Evolutionary conservation across 2,329 filamentous ascomycete genomes (phyloP), one percentile per base, ranked within the genome.

Genomic region (Hymenoscyphus fructigenus): DNA sequence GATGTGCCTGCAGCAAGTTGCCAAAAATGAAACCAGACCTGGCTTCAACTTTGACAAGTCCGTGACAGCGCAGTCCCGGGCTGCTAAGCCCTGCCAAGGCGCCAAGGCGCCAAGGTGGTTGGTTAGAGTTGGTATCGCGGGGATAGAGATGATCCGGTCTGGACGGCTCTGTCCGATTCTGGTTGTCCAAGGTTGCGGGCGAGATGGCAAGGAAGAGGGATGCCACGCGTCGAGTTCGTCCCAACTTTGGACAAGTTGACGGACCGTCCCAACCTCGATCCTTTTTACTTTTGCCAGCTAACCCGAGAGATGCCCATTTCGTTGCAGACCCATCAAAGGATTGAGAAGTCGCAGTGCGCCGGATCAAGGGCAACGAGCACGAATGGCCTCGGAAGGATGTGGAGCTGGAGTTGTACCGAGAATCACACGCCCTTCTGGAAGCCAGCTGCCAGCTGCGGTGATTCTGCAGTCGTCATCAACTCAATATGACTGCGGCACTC

Each of bases 81-180:
- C 17, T 26, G 34, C 57, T 26, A 34, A 59, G 57, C 57, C 57
- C 57, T 59, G 57, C 57, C 57, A 59, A 59, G 57, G 34, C 20
- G 57, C 57, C n/a, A 59, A 29, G 56, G 14, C 26, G 20, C 28
- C 28, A 29, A 29, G 55, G 10, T 17, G 55, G 28, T 12, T 2
- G 7, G n/a, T 44, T 44, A 20, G 17, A 15, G 44, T 12, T 20
- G 23, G 7, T 7, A 17, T 44, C 7, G 41, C 41, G n/a, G 44
- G n/a, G 44, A 50, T 20, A 10, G 9, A 50, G 44, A 50, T 50
- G 44, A 50, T 50, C 44, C 9, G 44, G 47, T 53, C 47, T 53
- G 47, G 47, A 26, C 14, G 47, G 44, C 9, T 10, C n/a, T 9
- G 12, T 50, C 44, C n/a, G 1, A 14, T 17, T 12, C 10, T 50